Conservation (phyloP, 2,329 filamentous ascomycete species). For the Exophiala phaeomuriformis region DNA sequence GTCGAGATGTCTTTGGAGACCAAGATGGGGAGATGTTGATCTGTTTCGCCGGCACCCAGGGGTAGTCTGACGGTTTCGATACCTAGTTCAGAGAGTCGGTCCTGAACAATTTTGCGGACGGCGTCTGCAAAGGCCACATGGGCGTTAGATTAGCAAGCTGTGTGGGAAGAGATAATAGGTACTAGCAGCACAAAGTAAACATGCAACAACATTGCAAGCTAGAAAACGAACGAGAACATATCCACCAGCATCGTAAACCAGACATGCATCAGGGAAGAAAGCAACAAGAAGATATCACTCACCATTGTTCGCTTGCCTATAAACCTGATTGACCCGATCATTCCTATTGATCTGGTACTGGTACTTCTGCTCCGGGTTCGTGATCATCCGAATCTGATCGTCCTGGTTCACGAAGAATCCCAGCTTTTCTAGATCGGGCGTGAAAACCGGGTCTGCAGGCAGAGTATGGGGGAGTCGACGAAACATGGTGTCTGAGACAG, state of each 20-base stretch:
- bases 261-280: background rate
- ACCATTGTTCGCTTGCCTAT: constrained; percentile 69
- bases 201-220: background rate
- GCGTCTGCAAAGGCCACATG: constrained; percentile 45
- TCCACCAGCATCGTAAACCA: too few species aligned
- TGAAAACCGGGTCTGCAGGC: constrained; percentile 62
- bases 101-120: constrained; percentile 52
- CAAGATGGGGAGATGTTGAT: constrained; percentile 64
- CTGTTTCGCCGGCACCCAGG: constrained; percentile 36
- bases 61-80: constrained; percentile 58
- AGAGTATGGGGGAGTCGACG: constrained; percentile 61
- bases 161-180: too few species aligned
- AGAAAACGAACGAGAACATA: too few species aligned
- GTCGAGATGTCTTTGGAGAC: constrained; percentile 49
- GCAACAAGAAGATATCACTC: constrained; percentile 25
- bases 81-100: constrained; percentile 56
- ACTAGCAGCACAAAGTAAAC: too few species aligned
- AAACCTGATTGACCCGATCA: constrained; percentile 67
- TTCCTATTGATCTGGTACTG: constrained; percentile 67
- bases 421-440: constrained; percentile 58
- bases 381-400: constrained; percentile 66
- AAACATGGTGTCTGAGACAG: constrained; percentile 56
- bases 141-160: background rate
- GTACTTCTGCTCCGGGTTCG: constrained; percentile 62
- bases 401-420: constrained; percentile 73